These are phyloP conservation scores for Pleurotus salmoneostramineus DNA, from an alignment of 768 basidiomycete genomes.

Conservation along the genomic window DNA sequence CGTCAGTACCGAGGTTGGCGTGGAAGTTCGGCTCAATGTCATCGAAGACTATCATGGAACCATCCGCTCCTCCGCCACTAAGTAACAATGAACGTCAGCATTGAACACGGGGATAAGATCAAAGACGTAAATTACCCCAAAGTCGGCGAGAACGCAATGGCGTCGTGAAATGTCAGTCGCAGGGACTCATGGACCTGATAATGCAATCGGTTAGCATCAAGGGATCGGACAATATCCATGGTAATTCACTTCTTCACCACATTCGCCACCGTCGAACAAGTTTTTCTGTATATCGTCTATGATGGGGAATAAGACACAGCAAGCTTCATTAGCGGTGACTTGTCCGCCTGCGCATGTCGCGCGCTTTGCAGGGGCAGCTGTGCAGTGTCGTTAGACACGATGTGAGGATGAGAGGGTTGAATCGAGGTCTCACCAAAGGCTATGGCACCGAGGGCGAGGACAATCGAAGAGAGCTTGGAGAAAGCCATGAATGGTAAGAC, in stretches of 20 bases:
- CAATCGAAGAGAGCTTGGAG: neutral
- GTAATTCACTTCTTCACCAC: constrained; percentile 26
- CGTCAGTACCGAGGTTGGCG: constrained; percentile 41
- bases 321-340: constrained; percentile 26
- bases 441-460: constrained; percentile 4
- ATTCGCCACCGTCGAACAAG: constrained; percentile 29
- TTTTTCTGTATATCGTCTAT: constrained; percentile 33
- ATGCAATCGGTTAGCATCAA: neutral
- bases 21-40: constrained; percentile 37
- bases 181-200: constrained; percentile 24
- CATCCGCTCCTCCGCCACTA: constrained; percentile 44
- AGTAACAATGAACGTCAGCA: neutral
- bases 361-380: constrained; percentile 13
- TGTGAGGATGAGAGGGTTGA: neutral
- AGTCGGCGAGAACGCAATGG: constrained; percentile 35
- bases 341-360: constrained; percentile 22
- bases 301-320: constrained; percentile 36
- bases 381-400: neutral
- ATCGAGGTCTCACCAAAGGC: neutral
- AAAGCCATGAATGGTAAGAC: constrained; percentile 5
- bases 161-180: constrained; percentile 36
- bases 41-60: constrained; percentile 43
- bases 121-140: constrained; percentile 13
- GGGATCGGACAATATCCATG: neutral
- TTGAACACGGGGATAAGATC: neutral